phyloP scores from a whole-genome alignment of 805 yeast genomes.

The Komagataella phaffii region DNA sequence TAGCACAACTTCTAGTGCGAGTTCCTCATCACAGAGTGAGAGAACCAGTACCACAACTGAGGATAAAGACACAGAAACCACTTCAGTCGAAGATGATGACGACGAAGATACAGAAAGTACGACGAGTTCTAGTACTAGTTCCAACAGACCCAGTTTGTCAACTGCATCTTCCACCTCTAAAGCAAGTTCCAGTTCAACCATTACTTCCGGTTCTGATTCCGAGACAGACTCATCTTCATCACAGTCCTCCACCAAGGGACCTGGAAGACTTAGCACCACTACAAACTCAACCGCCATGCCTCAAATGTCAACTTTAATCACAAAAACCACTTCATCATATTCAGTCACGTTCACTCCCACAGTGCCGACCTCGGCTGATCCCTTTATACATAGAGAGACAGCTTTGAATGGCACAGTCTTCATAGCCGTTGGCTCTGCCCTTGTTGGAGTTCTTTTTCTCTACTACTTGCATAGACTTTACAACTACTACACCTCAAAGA shows the following conservation, averaged over 20 bases:
- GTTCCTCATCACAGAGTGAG: not conserved
- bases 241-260: not conserved
- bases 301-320: slow-evolving; percentile 1
- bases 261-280: not conserved
- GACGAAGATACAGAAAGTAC: not conserved
- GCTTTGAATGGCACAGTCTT: slow-evolving; percentile 26
- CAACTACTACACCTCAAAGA: slow-evolving; percentile 13
- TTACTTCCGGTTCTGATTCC: not conserved
- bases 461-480: slow-evolving; percentile 11
- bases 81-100: not conserved
- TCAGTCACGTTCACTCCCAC: slow-evolving; percentile 7
- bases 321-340: slow-evolving; percentile 5
- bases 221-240: not conserved
- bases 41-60: not conserved
- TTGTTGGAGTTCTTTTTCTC: slow-evolving; percentile 12
- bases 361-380: slow-evolving; percentile 13
- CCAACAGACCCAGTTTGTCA: not conserved
- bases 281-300: slow-evolving; percentile 1
- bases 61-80: not conserved
- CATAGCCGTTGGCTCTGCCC: slow-evolving; percentile 24
- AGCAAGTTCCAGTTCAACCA: not conserved
- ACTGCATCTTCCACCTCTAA: not conserved
- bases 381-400: slow-evolving; percentile 15
- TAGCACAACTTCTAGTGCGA: not conserved
- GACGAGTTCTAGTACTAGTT: not conserved